Evolutionary conservation across 441 rosid species (phyloP).

Genomic region (Erodium trifolium): DNA sequence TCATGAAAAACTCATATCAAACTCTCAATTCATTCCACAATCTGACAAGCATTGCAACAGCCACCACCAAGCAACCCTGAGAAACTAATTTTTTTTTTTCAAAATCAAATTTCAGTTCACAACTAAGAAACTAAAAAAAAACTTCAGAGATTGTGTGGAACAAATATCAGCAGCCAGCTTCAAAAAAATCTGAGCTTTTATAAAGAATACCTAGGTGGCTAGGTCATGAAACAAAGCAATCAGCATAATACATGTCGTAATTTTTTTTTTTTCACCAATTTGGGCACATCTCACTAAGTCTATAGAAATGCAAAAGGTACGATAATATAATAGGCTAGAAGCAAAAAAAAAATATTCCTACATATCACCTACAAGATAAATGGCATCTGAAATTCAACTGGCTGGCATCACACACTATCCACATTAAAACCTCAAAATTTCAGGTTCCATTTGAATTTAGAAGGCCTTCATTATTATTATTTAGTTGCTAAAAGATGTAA

Average conservation of each 20-base stretch:
- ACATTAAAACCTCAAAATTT: too few relatives aligned
- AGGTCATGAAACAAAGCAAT: neutral
- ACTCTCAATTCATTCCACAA: neutral
- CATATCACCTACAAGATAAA: neutral
- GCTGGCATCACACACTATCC: neutral
- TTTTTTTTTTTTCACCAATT: neutral
- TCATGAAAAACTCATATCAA: neutral
- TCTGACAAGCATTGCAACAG: neutral
- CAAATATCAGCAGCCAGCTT: conserved; percentile 6
- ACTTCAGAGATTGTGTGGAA: conserved; percentile 1
- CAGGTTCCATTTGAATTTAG: conserved; percentile 5
- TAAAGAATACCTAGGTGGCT: neutral
- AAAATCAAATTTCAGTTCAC: neutral
- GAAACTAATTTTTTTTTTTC: neutral
- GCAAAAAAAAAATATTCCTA: neutral
- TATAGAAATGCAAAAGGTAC: neutral
- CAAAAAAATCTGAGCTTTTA: neutral
- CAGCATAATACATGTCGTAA: neutral
- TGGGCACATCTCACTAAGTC: neutral
- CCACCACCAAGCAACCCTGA: neutral
- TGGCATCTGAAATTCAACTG: conserved; percentile 9
- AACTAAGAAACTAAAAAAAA: neutral
- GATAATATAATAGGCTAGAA: neutral
- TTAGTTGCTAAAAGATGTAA: conserved; percentile 10
- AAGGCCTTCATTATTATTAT: neutral